Base-by-base conservation (phyloP, 352 stramenopile species). In the Thalassiosira ordinaria region DNA sequence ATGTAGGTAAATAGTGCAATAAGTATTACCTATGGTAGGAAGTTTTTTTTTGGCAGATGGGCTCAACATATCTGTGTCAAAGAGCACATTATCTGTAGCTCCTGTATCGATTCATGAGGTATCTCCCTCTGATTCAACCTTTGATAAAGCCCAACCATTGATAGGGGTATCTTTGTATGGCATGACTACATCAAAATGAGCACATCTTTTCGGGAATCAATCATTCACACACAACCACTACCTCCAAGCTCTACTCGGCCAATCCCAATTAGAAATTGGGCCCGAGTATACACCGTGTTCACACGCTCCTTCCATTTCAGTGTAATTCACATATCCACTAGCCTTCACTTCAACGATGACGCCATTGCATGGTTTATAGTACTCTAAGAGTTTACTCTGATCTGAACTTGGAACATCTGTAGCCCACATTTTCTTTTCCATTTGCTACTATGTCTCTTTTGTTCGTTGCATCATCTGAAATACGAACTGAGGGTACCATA, bases 151-250 rank as follows among this genome's bases (percentile, higher is more conserved):
- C 44, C 66, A 27, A 35, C 67, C 67, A 70, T 76, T 76, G 33
- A 76, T 39, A 76, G 56, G 56, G 35, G 11, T 13, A 37, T 49
- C 56, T 51, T 26, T 59, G 6, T 33, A 14, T 60, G 53, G 67
- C 11, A 76, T 69, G 2, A 29, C 41, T 39, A 76, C 67, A 44
- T 76, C 67, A 29, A 76, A 76, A 57, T 76, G 67, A 46, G 70
- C 53, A 47, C 67, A 76, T 52, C 67, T 56, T 69, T 49, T 76
- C 33, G n/a, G 35, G 59, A 53, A 70, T n/a, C 67, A 67, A 35
- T 22, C 69, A 24, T 26, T 60, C 6, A 20, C 55, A 22, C 31
- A 53, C 18, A 53, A 76, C 18, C 52, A 75, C 7, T 53, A 52
- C 14, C n/a, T 55, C 66, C 66, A 75, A 35, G 55, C 56, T 52